phyloP scores from a whole-genome alignment of 306 rosid genomes.

The Quercus ilex region DNA sequence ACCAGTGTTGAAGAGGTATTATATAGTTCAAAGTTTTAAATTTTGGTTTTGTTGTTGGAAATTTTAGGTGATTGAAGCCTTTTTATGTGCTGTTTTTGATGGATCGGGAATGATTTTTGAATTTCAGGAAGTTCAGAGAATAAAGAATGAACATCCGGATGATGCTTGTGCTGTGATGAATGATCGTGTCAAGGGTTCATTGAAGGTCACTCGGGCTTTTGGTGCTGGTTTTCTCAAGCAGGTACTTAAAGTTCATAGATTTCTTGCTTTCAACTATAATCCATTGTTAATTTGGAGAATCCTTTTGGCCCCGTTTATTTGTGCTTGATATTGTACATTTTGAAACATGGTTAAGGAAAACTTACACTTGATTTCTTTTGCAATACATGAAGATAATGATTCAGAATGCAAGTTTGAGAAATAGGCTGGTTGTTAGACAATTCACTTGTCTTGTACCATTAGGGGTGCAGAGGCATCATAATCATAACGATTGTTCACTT shows the following conservation, averaged over 20 bases:
- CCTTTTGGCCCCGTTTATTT: neutral
- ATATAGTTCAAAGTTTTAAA: neutral
- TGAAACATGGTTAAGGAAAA: neutral
- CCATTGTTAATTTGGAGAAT: neutral
- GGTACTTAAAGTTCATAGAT: slow-evolving; percentile 39
- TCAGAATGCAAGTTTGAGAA: neutral
- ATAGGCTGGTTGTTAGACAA: neutral
- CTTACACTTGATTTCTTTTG: neutral
- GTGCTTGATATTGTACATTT: neutral
- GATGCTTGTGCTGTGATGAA: slow-evolving; percentile 77
- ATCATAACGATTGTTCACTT: neutral
- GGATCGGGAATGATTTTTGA: slow-evolving; percentile 4
- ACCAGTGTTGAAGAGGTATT: slow-evolving; percentile 73
- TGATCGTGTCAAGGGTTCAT: slow-evolving; percentile 93
- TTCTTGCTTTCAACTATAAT: neutral
- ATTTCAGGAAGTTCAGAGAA: slow-evolving; percentile 81
- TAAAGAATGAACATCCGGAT: slow-evolving; percentile 73
- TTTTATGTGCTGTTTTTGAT: slow-evolving; percentile 16
- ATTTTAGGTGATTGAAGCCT: slow-evolving; percentile 1
- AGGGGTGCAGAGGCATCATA: neutral
- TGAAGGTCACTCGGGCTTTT: slow-evolving; percentile 94
- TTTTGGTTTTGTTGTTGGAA: neutral
- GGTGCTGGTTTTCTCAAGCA: slow-evolving; percentile 99
- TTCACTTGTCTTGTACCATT: neutral
- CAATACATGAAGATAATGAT: neutral